Evolutionary conservation across 176 grass and related monocot species (phyloP), one percentile per base, ranked within the genome.

Genomic region (Canna indica): DNA sequence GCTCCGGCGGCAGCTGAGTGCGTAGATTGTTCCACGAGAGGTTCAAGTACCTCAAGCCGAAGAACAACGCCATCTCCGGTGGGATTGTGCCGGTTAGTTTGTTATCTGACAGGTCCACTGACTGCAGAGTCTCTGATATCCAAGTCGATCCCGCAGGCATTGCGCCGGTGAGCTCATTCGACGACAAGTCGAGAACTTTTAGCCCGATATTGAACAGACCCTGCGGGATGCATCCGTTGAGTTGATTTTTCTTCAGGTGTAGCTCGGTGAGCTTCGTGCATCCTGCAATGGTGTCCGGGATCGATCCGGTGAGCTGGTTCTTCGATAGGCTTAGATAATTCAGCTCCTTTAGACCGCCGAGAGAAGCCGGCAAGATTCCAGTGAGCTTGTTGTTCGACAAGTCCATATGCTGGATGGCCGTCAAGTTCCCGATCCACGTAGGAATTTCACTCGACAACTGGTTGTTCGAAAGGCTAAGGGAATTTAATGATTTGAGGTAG

Each of bases 91-190:
- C 94, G 0, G 69, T 80, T 3, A 99, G 67, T 17, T 48, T 62
- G 76, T 99, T 99, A 26, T 73, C 69, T 1, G 94, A 99, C n/a
- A 99, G 84, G 65, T 99, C 94, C 15, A 99, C 59, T 79, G 84
- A 93, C 46, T 76, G 84, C 73, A 99, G 75, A 2, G 79, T 85
- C 79, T 92, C 88, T 0, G 88, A 82, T 42, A 92, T 56, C 70
- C 41, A 73, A 1, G 92, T 73, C 1, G 88, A 82, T 36, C 88
- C 85, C 0, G 83, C 66, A 2, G 93, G 93, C 42, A 97, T 58
- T 3, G 64, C 53, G 72, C 88, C 88, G 0, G 86, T 67, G 60
- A 97, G 83, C 86, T 71, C 73, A 70, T 97, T 97, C 0, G 86
- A 92, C 35, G 94, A 93, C 58, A 97, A 75, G 75, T 97, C 94